Percentiles rank a stretch among this genome's conserved stretches.
These are phyloP conservation scores for Heteromeles arbutifolia DNA, from an alignment of 306 rosid species.

Conservation along the genomic window DNA sequence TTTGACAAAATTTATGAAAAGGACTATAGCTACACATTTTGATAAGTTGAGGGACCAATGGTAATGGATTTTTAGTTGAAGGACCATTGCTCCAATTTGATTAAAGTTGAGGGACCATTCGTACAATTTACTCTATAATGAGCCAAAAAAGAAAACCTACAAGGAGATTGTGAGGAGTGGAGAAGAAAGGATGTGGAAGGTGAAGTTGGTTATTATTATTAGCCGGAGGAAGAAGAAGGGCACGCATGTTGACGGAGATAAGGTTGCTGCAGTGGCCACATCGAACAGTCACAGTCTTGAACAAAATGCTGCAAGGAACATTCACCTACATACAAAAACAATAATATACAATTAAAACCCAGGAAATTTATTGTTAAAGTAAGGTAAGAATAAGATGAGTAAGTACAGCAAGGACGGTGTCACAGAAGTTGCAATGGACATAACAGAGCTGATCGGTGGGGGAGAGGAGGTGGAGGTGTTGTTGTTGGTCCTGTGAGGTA, in stretches of 20 bases:
- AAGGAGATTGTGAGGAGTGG: conserved; percentile 57
- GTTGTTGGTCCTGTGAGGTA: conserved; percentile 57
- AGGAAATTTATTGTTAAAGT: background rate
- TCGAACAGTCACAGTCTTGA: conserved; percentile 88
- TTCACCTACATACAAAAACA: conserved; percentile 50
- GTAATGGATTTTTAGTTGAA: too few species aligned
- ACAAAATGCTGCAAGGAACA: conserved; percentile 80
- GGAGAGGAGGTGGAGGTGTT: conserved; percentile 28
- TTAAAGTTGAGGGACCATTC: too few species aligned
- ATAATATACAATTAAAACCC: background rate
- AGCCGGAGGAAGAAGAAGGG: conserved; percentile 47
- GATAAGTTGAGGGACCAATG: too few species aligned
- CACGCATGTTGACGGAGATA: conserved; percentile 79
- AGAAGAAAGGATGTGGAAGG: conserved; percentile 54
- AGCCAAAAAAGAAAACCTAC: conserved; percentile 19
- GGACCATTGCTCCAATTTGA: too few species aligned
- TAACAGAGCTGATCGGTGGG: conserved; percentile 94
- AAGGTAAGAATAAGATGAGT: background rate
- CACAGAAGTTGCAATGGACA: conserved; percentile 93
- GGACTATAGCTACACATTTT: too few species aligned
- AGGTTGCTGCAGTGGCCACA: conserved; percentile 98
- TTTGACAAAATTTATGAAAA: too few species aligned
- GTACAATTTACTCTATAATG: too few species aligned
- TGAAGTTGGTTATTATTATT: conserved; percentile 53
- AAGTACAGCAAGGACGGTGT: conserved; percentile 84